A percentile compares a stretch with the other conserved stretches of the same genome.
phyloP scores from a whole-genome alignment of 345 rosid genomes.

The Excoecaria cochinchinensis region DNA sequence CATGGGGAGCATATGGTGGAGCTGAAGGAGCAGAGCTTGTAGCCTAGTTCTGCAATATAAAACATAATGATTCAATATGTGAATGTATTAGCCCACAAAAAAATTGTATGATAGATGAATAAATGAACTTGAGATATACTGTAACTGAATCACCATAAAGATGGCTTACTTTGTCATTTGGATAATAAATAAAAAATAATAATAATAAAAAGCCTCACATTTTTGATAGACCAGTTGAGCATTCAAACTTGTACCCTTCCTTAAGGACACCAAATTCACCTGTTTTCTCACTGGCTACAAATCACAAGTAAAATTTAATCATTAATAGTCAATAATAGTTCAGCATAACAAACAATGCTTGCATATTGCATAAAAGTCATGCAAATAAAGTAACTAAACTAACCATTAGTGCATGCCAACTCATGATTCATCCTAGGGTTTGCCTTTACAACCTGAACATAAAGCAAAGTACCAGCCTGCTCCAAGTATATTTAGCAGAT shows the following conservation, averaged over 20 bases:
- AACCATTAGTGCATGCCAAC: conserved; percentile 71
- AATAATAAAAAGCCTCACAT: conserved; percentile 43
- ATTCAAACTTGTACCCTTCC: conserved; percentile 83
- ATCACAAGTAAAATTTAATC: conserved; percentile 17
- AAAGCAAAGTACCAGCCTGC: conserved; percentile 75
- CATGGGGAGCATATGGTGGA: too few species aligned
- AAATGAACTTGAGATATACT: too few species aligned
- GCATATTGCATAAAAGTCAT: conserved; percentile 1
- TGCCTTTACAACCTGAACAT: conserved; percentile 69
- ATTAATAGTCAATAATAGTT: background rate
- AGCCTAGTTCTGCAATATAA: too few species aligned
- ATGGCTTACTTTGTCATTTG: too few species aligned
- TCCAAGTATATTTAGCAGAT: conserved; percentile 18
- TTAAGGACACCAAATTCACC: conserved; percentile 68
- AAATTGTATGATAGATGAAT: too few species aligned
- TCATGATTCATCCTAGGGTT: conserved; percentile 72
- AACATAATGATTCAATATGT: too few species aligned
- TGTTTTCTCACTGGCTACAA: conserved; percentile 71
- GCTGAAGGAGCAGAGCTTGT: too few species aligned
- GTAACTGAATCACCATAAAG: too few species aligned
- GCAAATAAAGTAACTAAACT: conserved; percentile 35
- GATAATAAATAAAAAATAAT: conserved; percentile 2
- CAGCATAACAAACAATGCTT: conserved; percentile 7
- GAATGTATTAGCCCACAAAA: too few species aligned
- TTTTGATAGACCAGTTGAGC: conserved; percentile 76